phyloP scores from a whole-genome alignment of 2,329 filamentous ascomycete species.

The Phyllosticta citribraziliensis region DNA sequence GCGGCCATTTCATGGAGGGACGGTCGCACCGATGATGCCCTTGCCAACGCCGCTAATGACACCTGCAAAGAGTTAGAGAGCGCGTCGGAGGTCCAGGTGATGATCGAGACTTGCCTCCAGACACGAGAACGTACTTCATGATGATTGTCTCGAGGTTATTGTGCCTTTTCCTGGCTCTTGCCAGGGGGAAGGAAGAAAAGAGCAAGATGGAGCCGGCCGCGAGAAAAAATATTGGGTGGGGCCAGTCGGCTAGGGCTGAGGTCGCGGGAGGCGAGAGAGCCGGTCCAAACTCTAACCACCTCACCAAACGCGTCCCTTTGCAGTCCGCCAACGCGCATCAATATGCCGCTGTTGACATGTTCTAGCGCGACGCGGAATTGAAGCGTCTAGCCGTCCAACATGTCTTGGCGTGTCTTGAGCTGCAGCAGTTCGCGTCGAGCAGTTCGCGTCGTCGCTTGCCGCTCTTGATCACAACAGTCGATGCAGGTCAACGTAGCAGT shows the following conservation, averaged over 20 bases:
- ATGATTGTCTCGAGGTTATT: conserved; percentile 29
- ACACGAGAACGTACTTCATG: conserved; percentile 77
- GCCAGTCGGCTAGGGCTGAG: conserved; percentile 5
- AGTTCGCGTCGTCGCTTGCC: background rate
- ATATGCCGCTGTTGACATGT: background rate
- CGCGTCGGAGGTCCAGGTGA: conserved; percentile 11
- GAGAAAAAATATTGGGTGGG: conserved; percentile 20
- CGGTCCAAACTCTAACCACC: background rate
- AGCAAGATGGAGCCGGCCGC: conserved; percentile 14
- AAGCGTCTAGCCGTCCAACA: background rate
- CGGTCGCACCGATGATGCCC: conserved; percentile 54
- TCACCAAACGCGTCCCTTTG: background rate
- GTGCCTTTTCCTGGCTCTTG: conserved; percentile 29
- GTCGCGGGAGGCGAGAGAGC: background rate
- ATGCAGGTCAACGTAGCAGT: background rate
- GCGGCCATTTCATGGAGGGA: conserved; percentile 4
- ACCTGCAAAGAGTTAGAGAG: conserved; percentile 24
- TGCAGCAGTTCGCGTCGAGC: background rate
- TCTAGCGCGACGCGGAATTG: background rate
- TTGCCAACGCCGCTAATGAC: conserved; percentile 52
- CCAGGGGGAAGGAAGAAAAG: conserved; percentile 35
- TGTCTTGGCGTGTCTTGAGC: background rate
- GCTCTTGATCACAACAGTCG: background rate
- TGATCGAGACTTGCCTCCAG: conserved; percentile 53
- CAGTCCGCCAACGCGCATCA: background rate